Evolutionary conservation across 202 grass and related monocot genomes (phyloP).

Genomic region (Hordeum pubiflorum): DNA sequence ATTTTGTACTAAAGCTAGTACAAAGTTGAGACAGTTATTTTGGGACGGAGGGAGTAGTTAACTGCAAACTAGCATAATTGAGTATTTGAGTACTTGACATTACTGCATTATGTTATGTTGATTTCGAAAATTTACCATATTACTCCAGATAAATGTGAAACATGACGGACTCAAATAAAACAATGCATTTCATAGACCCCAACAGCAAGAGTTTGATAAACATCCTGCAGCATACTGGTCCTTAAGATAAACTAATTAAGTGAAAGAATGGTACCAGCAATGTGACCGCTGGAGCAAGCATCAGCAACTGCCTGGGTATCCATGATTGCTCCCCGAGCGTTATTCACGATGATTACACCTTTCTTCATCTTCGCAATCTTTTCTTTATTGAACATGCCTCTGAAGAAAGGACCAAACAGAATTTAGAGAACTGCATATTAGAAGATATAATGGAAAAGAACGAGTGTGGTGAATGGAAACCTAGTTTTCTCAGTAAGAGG

Average conservation of each 20-base stretch:
- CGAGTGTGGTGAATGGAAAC: constrained; percentile 24
- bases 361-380: constrained; percentile 95
- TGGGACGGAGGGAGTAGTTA: too few relatives aligned
- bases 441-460: background rate
- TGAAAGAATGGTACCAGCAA: constrained; percentile 48
- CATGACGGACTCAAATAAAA: constrained; percentile 2
- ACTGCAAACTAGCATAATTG: background rate
- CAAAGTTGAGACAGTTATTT: too few relatives aligned
- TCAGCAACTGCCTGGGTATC: constrained; percentile 84
- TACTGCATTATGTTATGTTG: background rate
- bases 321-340: constrained; percentile 85
- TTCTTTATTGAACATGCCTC: constrained; percentile 93
- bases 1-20: too few relatives aligned
- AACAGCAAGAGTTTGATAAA: background rate
- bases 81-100: background rate
- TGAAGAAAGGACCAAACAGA: constrained; percentile 27
- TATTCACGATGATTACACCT: constrained; percentile 89
- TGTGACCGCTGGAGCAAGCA: constrained; percentile 71
- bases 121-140: background rate
- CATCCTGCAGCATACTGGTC: background rate
- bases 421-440: constrained; percentile 2
- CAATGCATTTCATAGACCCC: background rate
- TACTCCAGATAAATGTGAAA: background rate
- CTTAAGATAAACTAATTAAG: background rate
- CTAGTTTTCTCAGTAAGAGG: constrained; percentile 98